phyloP scores from a whole-genome alignment of 176 grass and related monocot species.

The Themeda triandra region DNA sequence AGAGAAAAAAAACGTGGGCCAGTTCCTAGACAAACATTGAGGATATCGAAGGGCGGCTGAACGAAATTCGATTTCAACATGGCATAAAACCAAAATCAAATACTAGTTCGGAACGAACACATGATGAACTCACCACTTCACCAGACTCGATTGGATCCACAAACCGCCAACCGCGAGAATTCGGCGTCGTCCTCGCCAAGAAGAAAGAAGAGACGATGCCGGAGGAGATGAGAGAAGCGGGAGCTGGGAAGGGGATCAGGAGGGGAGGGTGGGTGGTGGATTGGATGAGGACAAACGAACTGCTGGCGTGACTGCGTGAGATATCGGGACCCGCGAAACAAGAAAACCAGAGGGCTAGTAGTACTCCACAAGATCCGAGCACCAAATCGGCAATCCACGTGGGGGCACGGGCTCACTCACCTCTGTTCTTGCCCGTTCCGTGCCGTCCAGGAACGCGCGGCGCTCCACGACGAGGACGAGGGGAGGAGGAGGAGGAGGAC shows the following conservation, averaged over 20 bases:
- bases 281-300: neutral
- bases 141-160: slow-evolving; percentile 6
- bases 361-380: neutral
- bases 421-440: neutral
- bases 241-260: neutral
- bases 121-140: neutral
- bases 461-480: slow-evolving; percentile 3
- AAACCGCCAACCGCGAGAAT: neutral
- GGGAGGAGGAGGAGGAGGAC: slow-evolving; percentile 14
- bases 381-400: neutral
- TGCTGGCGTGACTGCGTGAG: neutral
- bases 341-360: neutral
- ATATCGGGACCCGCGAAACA: neutral
- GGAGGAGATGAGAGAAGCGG: neutral
- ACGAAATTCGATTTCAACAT: neutral
- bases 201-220: neutral
- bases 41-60: neutral
- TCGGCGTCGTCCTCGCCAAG: neutral
- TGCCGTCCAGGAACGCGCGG: neutral
- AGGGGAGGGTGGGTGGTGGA: neutral
- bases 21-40: neutral
- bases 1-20: neutral
- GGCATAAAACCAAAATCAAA: neutral
- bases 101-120: neutral
- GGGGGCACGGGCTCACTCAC: neutral